Evolutionary conservation across 805 yeast genomes (phyloP).

Genomic region (Suhomyces xylopsoci): DNA sequence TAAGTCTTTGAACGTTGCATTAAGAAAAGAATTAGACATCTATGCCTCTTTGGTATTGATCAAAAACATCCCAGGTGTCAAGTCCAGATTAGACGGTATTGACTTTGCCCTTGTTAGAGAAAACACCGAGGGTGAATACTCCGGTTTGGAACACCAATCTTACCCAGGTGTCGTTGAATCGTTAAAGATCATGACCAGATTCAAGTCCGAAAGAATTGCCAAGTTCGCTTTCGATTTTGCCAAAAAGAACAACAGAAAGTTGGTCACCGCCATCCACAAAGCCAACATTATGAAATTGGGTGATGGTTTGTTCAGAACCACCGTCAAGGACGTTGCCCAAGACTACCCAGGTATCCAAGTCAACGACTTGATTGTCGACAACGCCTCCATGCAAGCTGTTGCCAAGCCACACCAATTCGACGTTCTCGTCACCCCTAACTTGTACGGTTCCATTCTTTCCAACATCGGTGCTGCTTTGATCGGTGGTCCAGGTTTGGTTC

Average conservation of each 20-base stretch:
- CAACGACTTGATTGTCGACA: slow-evolving; percentile 94
- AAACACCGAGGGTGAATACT: slow-evolving; percentile 98
- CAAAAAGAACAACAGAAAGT: slow-evolving; percentile 82
- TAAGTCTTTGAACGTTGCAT: slow-evolving; percentile 90
- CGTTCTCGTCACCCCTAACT: slow-evolving; percentile 95
- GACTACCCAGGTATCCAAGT: slow-evolving; percentile 82
- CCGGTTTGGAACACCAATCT: slow-evolving; percentile 96
- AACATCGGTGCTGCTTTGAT: slow-evolving; percentile 97
- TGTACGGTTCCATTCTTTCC: slow-evolving; percentile 95
- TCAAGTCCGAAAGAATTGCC: slow-evolving; percentile 95
- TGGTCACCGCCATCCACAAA: slow-evolving; percentile 96
- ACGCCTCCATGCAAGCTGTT: slow-evolving; percentile 99
- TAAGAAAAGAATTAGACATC: slow-evolving; percentile 93
- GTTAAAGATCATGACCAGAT: slow-evolving; percentile 88
- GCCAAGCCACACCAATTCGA: slow-evolving; percentile 98
- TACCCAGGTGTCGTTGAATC: slow-evolving; percentile 98
- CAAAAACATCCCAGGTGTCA: slow-evolving; percentile 91
- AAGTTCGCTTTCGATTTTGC: slow-evolving; percentile 97
- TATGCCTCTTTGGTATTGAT: slow-evolving; percentile 93
- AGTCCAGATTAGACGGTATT: slow-evolving; percentile 82
- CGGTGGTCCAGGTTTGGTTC: slow-evolving; percentile 98
- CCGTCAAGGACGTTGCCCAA: slow-evolving; percentile 79
- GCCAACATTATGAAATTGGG: slow-evolving; percentile 99
- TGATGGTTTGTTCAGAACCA: slow-evolving; percentile 95
- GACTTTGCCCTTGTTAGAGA: slow-evolving; percentile 96